These are phyloP conservation scores for Sapria himalayana DNA, from an alignment of 345 rosid species.

Conservation along the genomic window DNA sequence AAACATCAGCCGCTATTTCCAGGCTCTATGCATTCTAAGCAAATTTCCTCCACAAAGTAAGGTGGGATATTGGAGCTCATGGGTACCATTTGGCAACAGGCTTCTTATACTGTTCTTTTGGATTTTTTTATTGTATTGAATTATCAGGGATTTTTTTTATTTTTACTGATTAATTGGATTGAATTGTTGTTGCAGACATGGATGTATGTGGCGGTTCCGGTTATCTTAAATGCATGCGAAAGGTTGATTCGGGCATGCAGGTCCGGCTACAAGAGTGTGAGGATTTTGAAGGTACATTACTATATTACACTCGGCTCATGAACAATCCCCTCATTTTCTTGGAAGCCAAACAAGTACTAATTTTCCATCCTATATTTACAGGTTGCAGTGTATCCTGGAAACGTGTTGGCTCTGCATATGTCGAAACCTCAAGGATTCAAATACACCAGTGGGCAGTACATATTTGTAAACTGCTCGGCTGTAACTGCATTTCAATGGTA, in stretches of 20 bases:
- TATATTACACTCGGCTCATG: too few species aligned
- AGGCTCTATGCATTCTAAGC: too few species aligned
- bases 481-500: slow-evolving; percentile 80
- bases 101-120: too few species aligned
- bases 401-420: slow-evolving; percentile 51
- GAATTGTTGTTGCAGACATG: slow-evolving; percentile 33
- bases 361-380: slow-evolving; percentile 10
- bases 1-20: too few species aligned
- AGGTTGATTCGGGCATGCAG: slow-evolving; percentile 43
- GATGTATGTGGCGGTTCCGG: slow-evolving; percentile 72
- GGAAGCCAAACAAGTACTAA: neutral
- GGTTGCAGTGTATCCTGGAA: slow-evolving; percentile 78
- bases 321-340: too few species aligned
- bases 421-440: slow-evolving; percentile 63
- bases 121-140: too few species aligned
- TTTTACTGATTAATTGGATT: too few species aligned
- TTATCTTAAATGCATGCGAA: slow-evolving; percentile 29
- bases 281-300: slow-evolving; percentile 38
- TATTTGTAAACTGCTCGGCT: slow-evolving; percentile 49
- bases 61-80: too few species aligned
- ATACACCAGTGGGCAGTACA: slow-evolving; percentile 72
- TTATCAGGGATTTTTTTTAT: too few species aligned
- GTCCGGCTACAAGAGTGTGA: slow-evolving; percentile 38
- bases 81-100: too few species aligned
- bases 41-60: too few species aligned